phyloP scores from a whole-genome alignment of 768 basidiomycete species.

The Mycena maculata region DNA sequence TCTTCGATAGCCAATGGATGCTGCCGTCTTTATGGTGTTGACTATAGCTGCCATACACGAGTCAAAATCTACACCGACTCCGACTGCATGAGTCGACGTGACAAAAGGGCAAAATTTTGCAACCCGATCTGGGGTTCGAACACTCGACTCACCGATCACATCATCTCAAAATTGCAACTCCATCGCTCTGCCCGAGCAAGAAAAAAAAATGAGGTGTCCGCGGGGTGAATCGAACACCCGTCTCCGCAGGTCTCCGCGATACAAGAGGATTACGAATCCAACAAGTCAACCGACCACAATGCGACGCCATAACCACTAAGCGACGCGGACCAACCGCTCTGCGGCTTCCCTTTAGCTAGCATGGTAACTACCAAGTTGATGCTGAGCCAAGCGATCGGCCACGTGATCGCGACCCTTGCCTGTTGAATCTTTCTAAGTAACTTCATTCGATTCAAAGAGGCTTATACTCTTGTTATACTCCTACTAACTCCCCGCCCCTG shows the following conservation, averaged over 20 bases:
- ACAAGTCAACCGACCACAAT: slow-evolving; percentile 38
- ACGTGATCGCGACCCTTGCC: slow-evolving; percentile 16
- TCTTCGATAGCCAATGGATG: neutral
- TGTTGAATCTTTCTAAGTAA: slow-evolving; percentile 16
- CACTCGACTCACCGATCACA: too few relatives aligned
- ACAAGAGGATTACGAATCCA: too few relatives aligned
- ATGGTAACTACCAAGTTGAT: neutral
- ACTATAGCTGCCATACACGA: slow-evolving; percentile 13
- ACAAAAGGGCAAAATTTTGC: too few relatives aligned
- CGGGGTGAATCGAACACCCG: slow-evolving; percentile 38
- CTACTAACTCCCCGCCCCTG: slow-evolving; percentile 23
- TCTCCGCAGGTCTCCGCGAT: slow-evolving; percentile 24
- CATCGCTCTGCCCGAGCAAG: too few relatives aligned
- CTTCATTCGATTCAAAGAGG: slow-evolving; percentile 16
- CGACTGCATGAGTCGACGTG: too few relatives aligned
- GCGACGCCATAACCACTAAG: slow-evolving; percentile 39
- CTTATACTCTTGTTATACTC: slow-evolving; percentile 23
- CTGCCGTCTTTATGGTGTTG: slow-evolving; percentile 14
- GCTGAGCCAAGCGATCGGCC: neutral
- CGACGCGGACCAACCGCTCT: slow-evolving; percentile 38
- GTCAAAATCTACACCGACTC: too few relatives aligned
- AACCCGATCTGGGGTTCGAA: too few relatives aligned
- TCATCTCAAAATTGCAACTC: neutral
- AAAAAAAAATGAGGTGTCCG: slow-evolving; percentile 33
- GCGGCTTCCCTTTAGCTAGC: too few relatives aligned